Evolutionary conservation across 805 yeast species (phyloP).

Genomic region (Barnettozyma populi): DNA sequence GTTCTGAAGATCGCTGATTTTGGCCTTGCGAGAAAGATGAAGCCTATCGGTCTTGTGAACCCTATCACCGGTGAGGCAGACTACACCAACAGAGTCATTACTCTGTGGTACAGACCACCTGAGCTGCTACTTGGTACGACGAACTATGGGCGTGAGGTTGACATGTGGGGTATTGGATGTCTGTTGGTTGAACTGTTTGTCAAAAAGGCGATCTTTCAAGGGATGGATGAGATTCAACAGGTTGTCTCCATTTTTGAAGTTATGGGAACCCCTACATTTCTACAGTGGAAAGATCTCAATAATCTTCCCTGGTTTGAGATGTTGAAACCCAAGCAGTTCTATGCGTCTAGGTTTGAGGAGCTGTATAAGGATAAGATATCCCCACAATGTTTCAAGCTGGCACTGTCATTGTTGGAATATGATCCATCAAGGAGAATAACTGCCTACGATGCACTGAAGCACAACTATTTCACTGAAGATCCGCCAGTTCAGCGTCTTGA

Average conservation of each 20-base stretch:
- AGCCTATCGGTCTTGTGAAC: slow-evolving; percentile 42
- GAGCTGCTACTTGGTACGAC: slow-evolving; percentile 89
- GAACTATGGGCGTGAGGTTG: slow-evolving; percentile 84
- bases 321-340: slow-evolving; percentile 48
- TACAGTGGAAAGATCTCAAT: slow-evolving; percentile 74
- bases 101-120: slow-evolving; percentile 97
- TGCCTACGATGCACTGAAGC: slow-evolving; percentile 64
- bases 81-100: slow-evolving; percentile 92
- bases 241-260: slow-evolving; percentile 67
- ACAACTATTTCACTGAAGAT: slow-evolving; percentile 63
- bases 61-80: slow-evolving; percentile 43
- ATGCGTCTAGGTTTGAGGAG: slow-evolving; percentile 33
- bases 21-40: slow-evolving; percentile 77
- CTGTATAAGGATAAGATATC: slow-evolving; percentile 39
- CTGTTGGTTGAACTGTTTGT: slow-evolving; percentile 76
- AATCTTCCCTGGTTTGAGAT: slow-evolving; percentile 90
- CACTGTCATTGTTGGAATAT: slow-evolving; percentile 53
- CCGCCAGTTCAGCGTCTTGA: slow-evolving; percentile 60
- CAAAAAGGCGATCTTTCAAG: slow-evolving; percentile 75
- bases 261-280: slow-evolving; percentile 79
- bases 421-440: slow-evolving; percentile 65
- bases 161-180: slow-evolving; percentile 97
- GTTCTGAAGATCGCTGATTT: slow-evolving; percentile 71
- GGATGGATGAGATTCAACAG: slow-evolving; percentile 84
- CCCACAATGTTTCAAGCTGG: slow-evolving; percentile 58